These are phyloP conservation scores for Paralagenidium karlingii DNA, from an alignment of 352 stramenopile species.

Conservation along the genomic window DNA sequence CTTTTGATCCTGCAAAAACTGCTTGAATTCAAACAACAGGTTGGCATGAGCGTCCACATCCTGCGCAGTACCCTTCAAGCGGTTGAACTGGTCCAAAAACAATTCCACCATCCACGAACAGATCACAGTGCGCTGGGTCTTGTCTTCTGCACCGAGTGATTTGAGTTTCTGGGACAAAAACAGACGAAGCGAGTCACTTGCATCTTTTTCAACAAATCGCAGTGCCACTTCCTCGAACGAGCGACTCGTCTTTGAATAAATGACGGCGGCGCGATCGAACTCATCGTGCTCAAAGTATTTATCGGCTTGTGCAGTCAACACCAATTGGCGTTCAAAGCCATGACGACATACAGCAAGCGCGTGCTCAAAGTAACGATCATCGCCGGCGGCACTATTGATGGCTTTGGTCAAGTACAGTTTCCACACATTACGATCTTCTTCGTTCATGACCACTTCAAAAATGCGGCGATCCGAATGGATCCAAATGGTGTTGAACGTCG, in stretches of 20 bases:
- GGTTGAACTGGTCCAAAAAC: constrained; percentile 87
- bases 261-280: constrained; percentile 72
- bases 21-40: constrained; percentile 84
- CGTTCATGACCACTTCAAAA: constrained; percentile 54
- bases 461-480: constrained; percentile 75
- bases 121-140: constrained; percentile 87
- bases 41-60: constrained; percentile 80
- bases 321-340: constrained; percentile 65
- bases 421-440: constrained; percentile 89
- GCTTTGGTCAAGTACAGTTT: constrained; percentile 86
- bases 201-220: constrained; percentile 84
- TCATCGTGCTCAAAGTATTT: constrained; percentile 81
- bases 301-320: constrained; percentile 83
- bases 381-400: constrained; percentile 26
- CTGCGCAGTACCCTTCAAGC: constrained; percentile 64
- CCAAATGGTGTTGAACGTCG: constrained; percentile 76
- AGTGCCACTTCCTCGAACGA: constrained; percentile 88
- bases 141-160: constrained; percentile 62
- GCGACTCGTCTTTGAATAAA: constrained; percentile 83
- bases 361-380: constrained; percentile 83
- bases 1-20: constrained; percentile 86
- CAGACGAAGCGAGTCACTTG: constrained; percentile 63
- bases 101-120: constrained; percentile 91
- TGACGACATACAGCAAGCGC: constrained; percentile 79
- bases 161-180: constrained; percentile 87